Evolutionary conservation across 352 stramenopile genomes (phyloP).

Genomic region (Thalassiosira livingstoniorum): DNA sequence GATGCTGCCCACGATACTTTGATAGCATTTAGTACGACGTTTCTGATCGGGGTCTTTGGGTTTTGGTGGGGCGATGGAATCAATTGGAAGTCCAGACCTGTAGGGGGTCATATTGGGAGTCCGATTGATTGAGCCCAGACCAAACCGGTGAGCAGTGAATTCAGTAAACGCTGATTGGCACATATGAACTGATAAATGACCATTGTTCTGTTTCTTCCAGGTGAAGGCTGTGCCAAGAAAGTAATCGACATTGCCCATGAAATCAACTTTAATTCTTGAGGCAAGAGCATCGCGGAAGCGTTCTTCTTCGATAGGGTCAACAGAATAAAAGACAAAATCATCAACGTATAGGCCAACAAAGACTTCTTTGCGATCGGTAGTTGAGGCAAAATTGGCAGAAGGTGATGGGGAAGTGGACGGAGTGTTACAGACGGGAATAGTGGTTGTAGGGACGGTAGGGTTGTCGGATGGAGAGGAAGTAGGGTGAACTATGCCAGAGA

Average conservation of each 20-base stretch:
- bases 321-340: constrained; percentile 1
- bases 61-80: constrained; percentile 9
- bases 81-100: constrained; percentile 27
- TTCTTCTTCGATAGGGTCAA: not conserved
- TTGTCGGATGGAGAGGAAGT: not conserved
- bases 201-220: not conserved
- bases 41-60: constrained; percentile 5
- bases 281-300: not conserved
- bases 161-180: constrained; percentile 22
- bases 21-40: constrained; percentile 1
- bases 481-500: not conserved
- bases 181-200: constrained; percentile 5
- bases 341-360: too few species aligned
- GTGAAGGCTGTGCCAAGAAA: constrained; percentile 10
- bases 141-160: constrained; percentile 15
- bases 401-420: too few species aligned
- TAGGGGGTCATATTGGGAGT: constrained; percentile 26
- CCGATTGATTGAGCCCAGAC: constrained; percentile 6
- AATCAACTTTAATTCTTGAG: not conserved
- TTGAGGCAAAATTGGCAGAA: too few species aligned
- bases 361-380: too few species aligned
- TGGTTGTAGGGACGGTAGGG: not conserved
- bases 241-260: too few species aligned
- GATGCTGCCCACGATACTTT: constrained; percentile 6
- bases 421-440: too few species aligned